These are phyloP conservation scores for Leucosporidium yakuticum DNA, from an alignment of 768 basidiomycete species.

Conservation along the genomic window DNA sequence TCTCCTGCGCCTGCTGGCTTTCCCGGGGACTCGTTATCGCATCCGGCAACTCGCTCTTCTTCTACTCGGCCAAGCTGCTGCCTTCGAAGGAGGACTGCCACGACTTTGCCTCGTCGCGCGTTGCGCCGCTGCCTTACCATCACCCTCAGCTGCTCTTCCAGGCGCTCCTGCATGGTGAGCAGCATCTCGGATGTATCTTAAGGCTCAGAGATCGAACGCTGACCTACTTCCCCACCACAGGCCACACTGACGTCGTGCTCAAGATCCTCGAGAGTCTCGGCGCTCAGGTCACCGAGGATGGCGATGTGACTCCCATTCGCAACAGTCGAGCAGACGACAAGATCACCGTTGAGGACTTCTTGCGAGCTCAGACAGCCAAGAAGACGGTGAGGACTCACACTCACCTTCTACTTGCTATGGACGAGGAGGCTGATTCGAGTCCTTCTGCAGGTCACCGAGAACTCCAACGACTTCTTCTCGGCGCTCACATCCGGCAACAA, in stretches of 20 bases:
- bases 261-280: conserved; percentile 67
- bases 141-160: conserved; percentile 75
- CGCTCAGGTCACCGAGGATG: conserved; percentile 45
- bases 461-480: conserved; percentile 10
- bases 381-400: background rate
- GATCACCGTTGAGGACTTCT: conserved; percentile 5
- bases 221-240: conserved; percentile 45
- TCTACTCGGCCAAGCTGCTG: conserved; percentile 49
- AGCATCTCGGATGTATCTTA: background rate
- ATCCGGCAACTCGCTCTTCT: conserved; percentile 72
- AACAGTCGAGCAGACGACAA: background rate
- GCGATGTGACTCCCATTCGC: conserved; percentile 10
- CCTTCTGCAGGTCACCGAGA: background rate
- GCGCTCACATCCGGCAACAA: conserved; percentile 2
- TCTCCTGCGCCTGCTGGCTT: conserved; percentile 73
- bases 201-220: background rate
- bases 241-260: conserved; percentile 78
- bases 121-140: conserved; percentile 82
- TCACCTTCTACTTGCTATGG: background rate
- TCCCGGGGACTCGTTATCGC: conserved; percentile 58
- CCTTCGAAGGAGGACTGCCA: conserved; percentile 56
- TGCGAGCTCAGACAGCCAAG: background rate
- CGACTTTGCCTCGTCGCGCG: conserved; percentile 70
- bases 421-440: background rate
- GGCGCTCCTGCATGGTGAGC: conserved; percentile 10